phyloP scores from a whole-genome alignment of 768 basidiomycete genomes.

The Leccinellum albellum region DNA sequence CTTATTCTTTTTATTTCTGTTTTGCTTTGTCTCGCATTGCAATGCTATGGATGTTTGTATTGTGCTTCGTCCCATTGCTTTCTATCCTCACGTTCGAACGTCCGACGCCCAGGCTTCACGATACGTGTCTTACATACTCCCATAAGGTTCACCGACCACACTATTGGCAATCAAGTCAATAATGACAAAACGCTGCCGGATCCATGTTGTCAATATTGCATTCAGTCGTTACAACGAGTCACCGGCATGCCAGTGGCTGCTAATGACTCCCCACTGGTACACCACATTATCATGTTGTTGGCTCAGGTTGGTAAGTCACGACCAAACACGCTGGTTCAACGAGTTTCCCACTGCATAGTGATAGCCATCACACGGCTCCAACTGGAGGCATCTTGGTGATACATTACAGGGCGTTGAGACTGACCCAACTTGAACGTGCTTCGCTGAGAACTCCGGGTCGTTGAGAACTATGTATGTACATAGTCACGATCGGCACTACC shows the following conservation, averaged over 20 bases:
- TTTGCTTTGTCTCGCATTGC: slow-evolving; percentile 25
- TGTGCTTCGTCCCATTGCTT: slow-evolving; percentile 24
- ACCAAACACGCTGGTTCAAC: background rate
- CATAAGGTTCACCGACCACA: no score
- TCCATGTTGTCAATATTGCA: background rate
- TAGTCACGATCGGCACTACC: background rate
- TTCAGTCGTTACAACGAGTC: slow-evolving; percentile 2
- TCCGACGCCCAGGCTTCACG: no score
- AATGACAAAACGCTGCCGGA: background rate
- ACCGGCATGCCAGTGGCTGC: background rate
- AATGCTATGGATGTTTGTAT: slow-evolving; percentile 26
- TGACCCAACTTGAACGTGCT: background rate
- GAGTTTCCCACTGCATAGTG: background rate
- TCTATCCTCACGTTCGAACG: no score
- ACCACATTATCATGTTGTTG: background rate
- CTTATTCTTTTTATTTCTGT: slow-evolving; percentile 32
- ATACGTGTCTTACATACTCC: no score
- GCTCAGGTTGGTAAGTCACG: background rate
- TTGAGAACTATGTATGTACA: background rate
- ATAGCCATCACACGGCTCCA: background rate
- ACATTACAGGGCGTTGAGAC: background rate
- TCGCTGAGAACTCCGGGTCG: background rate
- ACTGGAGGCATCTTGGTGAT: background rate
- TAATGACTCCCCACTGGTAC: background rate
- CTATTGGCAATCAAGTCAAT: background rate